Conservation (phyloP, 176 grass and related monocot species). For the Lolium perenne region DNA sequence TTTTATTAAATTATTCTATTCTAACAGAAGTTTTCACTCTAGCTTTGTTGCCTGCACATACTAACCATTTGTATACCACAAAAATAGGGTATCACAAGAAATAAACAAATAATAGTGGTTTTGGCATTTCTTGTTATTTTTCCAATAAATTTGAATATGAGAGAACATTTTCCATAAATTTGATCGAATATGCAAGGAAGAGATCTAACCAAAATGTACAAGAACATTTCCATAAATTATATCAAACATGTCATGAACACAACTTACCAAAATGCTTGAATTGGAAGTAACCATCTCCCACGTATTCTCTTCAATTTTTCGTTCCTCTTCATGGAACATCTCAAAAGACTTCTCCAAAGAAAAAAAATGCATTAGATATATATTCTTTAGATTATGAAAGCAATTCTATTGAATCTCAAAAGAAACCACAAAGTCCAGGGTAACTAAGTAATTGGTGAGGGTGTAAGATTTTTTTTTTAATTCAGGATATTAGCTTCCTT, state of each 20-base stretch:
- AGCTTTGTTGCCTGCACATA: background rate
- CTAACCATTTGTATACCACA: background rate
- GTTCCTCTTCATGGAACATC: background rate
- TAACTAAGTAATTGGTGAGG: background rate
- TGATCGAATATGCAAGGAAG: background rate
- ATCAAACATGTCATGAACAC: constrained; percentile 1
- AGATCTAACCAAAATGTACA: background rate
- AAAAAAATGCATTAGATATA: background rate
- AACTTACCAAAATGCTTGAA: constrained; percentile 22
- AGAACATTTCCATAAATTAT: background rate
- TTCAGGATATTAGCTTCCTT: background rate
- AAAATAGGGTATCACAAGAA: background rate
- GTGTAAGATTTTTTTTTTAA: background rate
- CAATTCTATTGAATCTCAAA: background rate
- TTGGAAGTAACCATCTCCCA: background rate
- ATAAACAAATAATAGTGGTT: background rate
- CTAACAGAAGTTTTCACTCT: background rate
- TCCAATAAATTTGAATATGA: background rate
- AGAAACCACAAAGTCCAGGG: background rate
- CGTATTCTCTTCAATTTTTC: background rate
- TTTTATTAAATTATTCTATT: background rate
- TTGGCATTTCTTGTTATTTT: background rate
- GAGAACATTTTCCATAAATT: background rate
- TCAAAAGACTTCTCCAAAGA: background rate
- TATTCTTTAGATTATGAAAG: background rate